Evolutionary conservation across 1,284 basidiomycete genomes (phyloP).

Genomic region (Malassezia equina): DNA sequence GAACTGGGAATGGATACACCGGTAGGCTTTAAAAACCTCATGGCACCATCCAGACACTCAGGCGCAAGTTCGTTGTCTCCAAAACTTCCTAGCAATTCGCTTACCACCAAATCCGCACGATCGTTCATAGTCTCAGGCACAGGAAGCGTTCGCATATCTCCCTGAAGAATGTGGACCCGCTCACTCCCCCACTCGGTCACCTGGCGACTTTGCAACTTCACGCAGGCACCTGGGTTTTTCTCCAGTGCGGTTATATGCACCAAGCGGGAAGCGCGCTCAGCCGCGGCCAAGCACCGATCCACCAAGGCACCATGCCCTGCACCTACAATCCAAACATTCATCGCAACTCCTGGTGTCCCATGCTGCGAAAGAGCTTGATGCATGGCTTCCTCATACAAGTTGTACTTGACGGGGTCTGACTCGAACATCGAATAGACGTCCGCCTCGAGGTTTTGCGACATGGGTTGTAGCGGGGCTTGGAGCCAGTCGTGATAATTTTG

Average conservation of each 20-base stretch:
- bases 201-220: slow-evolving; percentile 38
- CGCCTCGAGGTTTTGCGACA: slow-evolving; percentile 93
- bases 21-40: slow-evolving; percentile 58
- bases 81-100: slow-evolving; percentile 90
- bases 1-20: slow-evolving; percentile 93
- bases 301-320: slow-evolving; percentile 91
- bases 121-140: slow-evolving; percentile 54
- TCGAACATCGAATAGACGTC: slow-evolving; percentile 96
- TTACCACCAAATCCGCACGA: slow-evolving; percentile 82
- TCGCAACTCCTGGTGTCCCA: slow-evolving; percentile 52
- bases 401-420: slow-evolving; percentile 91
- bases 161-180: slow-evolving; percentile 68
- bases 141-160: slow-evolving; percentile 76
- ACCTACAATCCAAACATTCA: slow-evolving; percentile 61
- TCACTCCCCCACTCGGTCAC: slow-evolving; percentile 63
- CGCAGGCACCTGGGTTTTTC: slow-evolving; percentile 60
- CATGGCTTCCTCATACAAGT: slow-evolving; percentile 72
- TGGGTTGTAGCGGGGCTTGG: slow-evolving; percentile 84
- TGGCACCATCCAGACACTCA: slow-evolving; percentile 91
- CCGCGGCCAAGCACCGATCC: slow-evolving; percentile 69
- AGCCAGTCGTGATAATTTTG: slow-evolving; percentile 88
- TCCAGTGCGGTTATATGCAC: slow-evolving; percentile 72
- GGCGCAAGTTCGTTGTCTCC: slow-evolving; percentile 98
- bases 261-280: slow-evolving; percentile 58
- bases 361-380: slow-evolving; percentile 60